These are phyloP conservation scores for Cucurbita argyrosperma DNA, from an alignment of 306 rosid species.

Conservation along the genomic window DNA sequence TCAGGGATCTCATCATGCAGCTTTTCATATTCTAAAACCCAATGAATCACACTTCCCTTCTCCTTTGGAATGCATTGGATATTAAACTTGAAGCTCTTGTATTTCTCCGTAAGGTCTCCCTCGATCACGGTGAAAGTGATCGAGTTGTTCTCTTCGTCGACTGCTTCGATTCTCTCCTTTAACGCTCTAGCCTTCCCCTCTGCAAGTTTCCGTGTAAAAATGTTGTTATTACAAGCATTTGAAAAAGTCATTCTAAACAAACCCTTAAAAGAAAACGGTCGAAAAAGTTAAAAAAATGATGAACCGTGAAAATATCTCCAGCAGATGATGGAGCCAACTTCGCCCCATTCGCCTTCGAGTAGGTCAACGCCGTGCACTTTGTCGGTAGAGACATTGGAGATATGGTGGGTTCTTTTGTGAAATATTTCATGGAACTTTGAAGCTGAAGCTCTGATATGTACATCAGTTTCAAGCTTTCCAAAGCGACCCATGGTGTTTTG, in stretches of 20 bases:
- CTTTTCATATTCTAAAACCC: not conserved
- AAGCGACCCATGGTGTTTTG: not conserved
- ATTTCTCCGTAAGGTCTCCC: not conserved
- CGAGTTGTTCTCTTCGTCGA: not conserved
- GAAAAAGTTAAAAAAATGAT: too few species aligned
- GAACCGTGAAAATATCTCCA: conserved; percentile 1
- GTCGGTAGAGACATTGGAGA: not conserved
- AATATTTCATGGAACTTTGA: not conserved
- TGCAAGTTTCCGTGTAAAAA: not conserved
- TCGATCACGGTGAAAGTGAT: not conserved
- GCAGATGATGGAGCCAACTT: not conserved
- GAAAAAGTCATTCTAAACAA: not conserved
- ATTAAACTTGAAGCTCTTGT: not conserved
- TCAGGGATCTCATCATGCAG: not conserved
- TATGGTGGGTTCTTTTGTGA: not conserved
- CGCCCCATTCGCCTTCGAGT: conserved; percentile 1
- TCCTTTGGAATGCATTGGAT: not conserved
- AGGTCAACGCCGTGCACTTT: not conserved
- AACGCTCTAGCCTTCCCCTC: not conserved
- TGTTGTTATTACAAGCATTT: too few species aligned
- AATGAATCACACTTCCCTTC: not conserved
- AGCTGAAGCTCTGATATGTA: not conserved
- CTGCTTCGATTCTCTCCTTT: not conserved
- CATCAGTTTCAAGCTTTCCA: not conserved
- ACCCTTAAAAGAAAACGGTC: not conserved